A percentile compares a stretch with the other conserved stretches of the same genome.
Evolutionary conservation across 257 asterid species (phyloP).

Genomic region (Primulina huaijiensis): DNA sequence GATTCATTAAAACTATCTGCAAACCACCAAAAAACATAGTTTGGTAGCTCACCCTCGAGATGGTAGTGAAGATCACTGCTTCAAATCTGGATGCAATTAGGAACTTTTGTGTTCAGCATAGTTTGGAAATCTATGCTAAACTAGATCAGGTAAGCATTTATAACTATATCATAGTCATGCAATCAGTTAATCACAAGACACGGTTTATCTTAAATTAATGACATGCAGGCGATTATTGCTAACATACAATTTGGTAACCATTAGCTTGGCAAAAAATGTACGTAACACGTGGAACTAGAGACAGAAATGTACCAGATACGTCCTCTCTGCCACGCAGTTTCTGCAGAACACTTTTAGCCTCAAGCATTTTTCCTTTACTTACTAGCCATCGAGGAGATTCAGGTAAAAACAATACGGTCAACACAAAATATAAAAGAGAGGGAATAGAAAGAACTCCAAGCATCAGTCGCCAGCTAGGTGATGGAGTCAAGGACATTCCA

Average conservation of each 20-base stretch:
- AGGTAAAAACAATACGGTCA: constrained; percentile 59
- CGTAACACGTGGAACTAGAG: neutral
- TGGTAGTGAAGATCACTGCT: neutral
- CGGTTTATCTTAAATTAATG: neutral
- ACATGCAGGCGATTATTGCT: neutral
- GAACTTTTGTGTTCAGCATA: neutral
- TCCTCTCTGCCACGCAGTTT: constrained; percentile 72
- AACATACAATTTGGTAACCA: neutral
- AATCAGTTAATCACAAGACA: too few species aligned
- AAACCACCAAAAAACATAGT: neutral
- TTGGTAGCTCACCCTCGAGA: neutral
- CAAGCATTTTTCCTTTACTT: constrained; percentile 72
- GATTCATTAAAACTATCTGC: neutral
- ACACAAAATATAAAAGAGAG: constrained; percentile 54
- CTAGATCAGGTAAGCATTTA: neutral
- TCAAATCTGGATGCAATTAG: neutral
- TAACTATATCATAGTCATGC: neutral
- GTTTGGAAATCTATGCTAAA: neutral
- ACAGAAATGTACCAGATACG: constrained; percentile 56
- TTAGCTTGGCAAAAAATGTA: too few species aligned
- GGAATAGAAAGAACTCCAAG: constrained; percentile 78
- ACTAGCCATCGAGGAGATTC: constrained; percentile 92
- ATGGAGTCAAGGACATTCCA: constrained; percentile 53
- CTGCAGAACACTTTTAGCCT: constrained; percentile 71
- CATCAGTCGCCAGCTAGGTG: constrained; percentile 82